These are phyloP conservation scores for Penicillium macrosclerotiorum DNA, from an alignment of 495 filamentous ascomycete genomes.

Conservation along the genomic window DNA sequence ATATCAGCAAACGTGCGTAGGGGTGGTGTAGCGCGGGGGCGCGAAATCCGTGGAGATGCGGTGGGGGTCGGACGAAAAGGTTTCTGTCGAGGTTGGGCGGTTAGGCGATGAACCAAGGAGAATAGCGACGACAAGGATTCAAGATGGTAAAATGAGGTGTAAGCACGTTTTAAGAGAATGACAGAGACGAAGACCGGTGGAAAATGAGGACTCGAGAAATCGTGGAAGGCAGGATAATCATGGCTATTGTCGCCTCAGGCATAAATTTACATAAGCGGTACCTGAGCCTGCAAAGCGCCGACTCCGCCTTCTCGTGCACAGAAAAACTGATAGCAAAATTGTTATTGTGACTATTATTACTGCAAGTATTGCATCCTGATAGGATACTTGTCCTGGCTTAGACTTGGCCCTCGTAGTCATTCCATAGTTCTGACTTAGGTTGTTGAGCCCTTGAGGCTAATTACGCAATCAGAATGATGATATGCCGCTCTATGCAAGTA, in stretches of 20 bases:
- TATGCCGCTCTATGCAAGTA: too few species aligned
- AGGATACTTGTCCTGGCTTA: too few species aligned
- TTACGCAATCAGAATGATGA: too few species aligned
- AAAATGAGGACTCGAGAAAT: neutral
- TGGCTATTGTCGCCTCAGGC: constrained; percentile 20
- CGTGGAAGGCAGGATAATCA: constrained; percentile 4
- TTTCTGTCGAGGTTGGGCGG: constrained; percentile 8
- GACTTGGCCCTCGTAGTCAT: too few species aligned
- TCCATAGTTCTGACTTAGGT: too few species aligned
- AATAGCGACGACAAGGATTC: neutral
- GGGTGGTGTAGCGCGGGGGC: constrained; percentile 13
- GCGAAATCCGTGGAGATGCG: constrained; percentile 15
- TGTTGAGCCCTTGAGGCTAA: too few species aligned
- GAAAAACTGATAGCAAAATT: too few species aligned
- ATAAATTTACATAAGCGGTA: constrained; percentile 15
- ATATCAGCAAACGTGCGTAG: constrained; percentile 11
- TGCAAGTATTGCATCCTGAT: too few species aligned
- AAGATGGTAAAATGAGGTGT: neutral
- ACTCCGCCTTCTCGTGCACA: too few species aligned
- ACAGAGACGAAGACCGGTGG: neutral
- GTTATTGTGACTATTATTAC: too few species aligned
- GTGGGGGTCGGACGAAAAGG: constrained; percentile 21
- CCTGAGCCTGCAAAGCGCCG: too few species aligned
- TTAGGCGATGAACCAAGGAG: neutral
- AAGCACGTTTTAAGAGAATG: neutral